phyloP scores from a whole-genome alignment of 2,329 filamentous ascomycete genomes.

The Colletotrichum gigasporum region DNA sequence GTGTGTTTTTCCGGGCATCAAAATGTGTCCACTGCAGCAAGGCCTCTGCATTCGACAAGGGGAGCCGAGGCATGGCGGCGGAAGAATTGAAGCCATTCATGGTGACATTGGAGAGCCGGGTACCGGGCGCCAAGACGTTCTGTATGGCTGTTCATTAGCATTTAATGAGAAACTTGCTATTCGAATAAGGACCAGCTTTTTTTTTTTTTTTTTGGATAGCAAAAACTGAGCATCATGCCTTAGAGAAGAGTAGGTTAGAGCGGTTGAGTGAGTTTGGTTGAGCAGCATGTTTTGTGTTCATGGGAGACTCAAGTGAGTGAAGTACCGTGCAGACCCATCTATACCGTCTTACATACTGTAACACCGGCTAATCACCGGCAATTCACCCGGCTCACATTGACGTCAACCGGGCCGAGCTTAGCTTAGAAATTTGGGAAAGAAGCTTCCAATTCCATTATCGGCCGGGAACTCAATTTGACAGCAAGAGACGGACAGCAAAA shows the following conservation, averaged over 20 bases:
- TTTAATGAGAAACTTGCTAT: too few species aligned
- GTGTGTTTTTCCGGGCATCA: conserved; percentile 4
- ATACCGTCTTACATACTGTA: background rate
- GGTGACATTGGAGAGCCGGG: background rate
- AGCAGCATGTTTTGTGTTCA: too few species aligned
- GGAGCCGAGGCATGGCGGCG: background rate
- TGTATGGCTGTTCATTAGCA: too few species aligned
- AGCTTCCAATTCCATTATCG: background rate
- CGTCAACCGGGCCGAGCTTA: conserved; percentile 27
- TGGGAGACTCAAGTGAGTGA: conserved; percentile 5
- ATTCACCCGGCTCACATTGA: background rate
- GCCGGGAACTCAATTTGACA: background rate
- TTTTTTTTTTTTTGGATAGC: background rate
- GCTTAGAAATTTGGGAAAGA: conserved; percentile 15
- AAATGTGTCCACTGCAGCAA: background rate
- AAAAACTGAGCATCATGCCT: background rate
- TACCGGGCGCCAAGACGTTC: too few species aligned
- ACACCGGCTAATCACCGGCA: background rate
- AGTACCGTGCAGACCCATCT: background rate
- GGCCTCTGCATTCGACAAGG: background rate
- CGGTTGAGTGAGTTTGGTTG: background rate
- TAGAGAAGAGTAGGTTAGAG: background rate
- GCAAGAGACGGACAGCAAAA: background rate
- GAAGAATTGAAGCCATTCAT: conserved; percentile 12
- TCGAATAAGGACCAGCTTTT: too few species aligned